A percentile compares a stretch with the other conserved stretches of the same genome.
These are phyloP conservation scores for Fragaria vesca DNA, from an alignment of 306 rosid genomes.

Conservation along the genomic window DNA sequence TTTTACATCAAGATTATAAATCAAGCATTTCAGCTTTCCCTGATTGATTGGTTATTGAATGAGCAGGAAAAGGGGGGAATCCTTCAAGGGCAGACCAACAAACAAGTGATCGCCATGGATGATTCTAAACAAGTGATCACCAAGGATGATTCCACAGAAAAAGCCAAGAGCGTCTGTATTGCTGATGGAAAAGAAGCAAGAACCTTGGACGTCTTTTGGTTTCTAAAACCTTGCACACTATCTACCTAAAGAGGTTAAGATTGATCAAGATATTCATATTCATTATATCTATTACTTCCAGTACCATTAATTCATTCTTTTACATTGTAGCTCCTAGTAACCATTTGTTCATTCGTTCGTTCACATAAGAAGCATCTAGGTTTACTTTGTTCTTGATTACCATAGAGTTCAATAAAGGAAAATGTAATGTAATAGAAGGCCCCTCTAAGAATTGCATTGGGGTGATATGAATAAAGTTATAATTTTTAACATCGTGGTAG, in stretches of 20 bases:
- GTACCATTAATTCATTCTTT: constrained; percentile 4
- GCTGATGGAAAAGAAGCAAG: constrained; percentile 67
- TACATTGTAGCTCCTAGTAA: constrained; percentile 22
- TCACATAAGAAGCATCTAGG: neutral
- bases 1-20: neutral
- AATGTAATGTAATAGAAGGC: constrained; percentile 25
- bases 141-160: constrained; percentile 41
- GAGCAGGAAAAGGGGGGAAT: constrained; percentile 68
- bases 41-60: neutral
- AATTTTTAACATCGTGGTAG: neutral
- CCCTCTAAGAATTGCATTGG: constrained; percentile 27
- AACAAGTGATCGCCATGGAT: constrained; percentile 34
- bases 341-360: constrained; percentile 5
- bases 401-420: constrained; percentile 17
- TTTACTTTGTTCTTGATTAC: constrained; percentile 8
- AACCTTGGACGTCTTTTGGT: constrained; percentile 86
- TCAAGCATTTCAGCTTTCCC: neutral
- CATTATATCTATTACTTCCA: neutral
- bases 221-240: constrained; percentile 89
- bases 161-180: constrained; percentile 34
- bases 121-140: constrained; percentile 5
- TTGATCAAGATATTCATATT: constrained; percentile 8
- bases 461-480: constrained; percentile 19
- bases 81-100: constrained; percentile 48
- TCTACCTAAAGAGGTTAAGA: constrained; percentile 35